Percentiles rank a stretch among this genome's conserved stretches.
These are phyloP conservation scores for Orbilia quercus DNA, from an alignment of 2,329 filamentous ascomycete species.

Conservation along the genomic window DNA sequence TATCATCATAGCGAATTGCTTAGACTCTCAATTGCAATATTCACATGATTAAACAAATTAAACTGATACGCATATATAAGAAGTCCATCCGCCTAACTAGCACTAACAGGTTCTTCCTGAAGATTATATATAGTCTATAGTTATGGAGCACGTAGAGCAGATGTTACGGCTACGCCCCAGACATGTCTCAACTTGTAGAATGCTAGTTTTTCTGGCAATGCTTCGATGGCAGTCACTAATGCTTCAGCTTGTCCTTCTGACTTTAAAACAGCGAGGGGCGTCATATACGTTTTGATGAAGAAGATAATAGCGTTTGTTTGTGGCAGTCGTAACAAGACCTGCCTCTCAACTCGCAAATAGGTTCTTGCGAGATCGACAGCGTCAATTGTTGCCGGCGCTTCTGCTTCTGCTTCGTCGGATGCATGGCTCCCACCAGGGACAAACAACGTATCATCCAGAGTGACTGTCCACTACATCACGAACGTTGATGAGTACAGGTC, in stretches of 20 bases:
- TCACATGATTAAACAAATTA: too few relatives aligned
- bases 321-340: conserved; percentile 68
- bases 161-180: conserved; percentile 64
- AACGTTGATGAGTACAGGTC: background rate
- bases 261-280: conserved; percentile 67
- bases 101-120: too few relatives aligned
- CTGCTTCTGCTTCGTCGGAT: conserved; percentile 63
- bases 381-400: conserved; percentile 58
- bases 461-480: conserved; percentile 66
- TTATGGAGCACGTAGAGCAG: conserved; percentile 1
- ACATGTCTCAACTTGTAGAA: conserved; percentile 67
- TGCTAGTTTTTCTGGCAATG: conserved; percentile 69
- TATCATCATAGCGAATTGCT: background rate
- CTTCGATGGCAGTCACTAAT: conserved; percentile 69
- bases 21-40: too few relatives aligned
- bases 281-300: conserved; percentile 70
- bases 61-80: too few relatives aligned
- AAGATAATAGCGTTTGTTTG: conserved; percentile 67
- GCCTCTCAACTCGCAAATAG: conserved; percentile 67
- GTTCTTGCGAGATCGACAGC: conserved; percentile 57
- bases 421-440: conserved; percentile 60
- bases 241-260: conserved; percentile 66
- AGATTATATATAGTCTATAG: background rate
- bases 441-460: conserved; percentile 65
- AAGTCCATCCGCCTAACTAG: too few relatives aligned